Evolutionary conservation across 2,329 filamentous ascomycete species (phyloP).

Genomic region (Penicillium crustosum): DNA sequence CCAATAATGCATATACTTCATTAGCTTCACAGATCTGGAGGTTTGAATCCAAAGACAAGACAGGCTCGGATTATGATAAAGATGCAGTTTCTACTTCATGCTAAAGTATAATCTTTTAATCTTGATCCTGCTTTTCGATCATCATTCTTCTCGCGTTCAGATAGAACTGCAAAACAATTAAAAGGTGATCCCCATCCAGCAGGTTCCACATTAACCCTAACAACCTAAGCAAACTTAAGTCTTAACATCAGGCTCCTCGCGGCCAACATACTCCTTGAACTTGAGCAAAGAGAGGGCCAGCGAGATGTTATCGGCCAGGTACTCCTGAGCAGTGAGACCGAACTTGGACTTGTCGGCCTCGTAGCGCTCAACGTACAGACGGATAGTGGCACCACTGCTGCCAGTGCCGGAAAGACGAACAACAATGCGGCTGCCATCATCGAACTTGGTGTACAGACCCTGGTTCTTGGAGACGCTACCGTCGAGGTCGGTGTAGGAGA

Average conservation of each 20-base stretch:
- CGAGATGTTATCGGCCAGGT: conserved; percentile 84
- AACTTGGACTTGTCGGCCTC: conserved; percentile 78
- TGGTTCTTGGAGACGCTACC: conserved; percentile 94
- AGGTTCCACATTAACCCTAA: conserved; percentile 18
- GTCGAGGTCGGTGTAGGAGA: conserved; percentile 98
- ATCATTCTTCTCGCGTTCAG: conserved; percentile 14
- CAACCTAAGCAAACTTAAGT: conserved; percentile 58
- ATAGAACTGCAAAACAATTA: conserved; percentile 13
- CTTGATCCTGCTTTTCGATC: conserved; percentile 18
- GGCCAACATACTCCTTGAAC: conserved; percentile 90
- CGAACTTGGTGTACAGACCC: conserved; percentile 91
- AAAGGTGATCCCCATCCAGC: conserved; percentile 27
- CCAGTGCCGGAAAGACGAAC: conserved; percentile 94
- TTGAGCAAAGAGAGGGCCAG: conserved; percentile 82
- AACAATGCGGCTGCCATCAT: conserved; percentile 90
- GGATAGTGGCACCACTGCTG: conserved; percentile 91
- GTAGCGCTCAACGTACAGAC: conserved; percentile 96
- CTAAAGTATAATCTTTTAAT: conserved; percentile 1
- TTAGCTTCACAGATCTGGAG: not conserved
- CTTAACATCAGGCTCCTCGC: conserved; percentile 93
- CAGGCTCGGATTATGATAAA: conserved; percentile 3
- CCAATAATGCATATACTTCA: not conserved
- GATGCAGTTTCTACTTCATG: conserved; percentile 5
- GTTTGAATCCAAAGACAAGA: not conserved
- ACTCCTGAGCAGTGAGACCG: conserved; percentile 82